phyloP scores from a whole-genome alignment of 306 rosid species.

The Potentilla sterilis region DNA sequence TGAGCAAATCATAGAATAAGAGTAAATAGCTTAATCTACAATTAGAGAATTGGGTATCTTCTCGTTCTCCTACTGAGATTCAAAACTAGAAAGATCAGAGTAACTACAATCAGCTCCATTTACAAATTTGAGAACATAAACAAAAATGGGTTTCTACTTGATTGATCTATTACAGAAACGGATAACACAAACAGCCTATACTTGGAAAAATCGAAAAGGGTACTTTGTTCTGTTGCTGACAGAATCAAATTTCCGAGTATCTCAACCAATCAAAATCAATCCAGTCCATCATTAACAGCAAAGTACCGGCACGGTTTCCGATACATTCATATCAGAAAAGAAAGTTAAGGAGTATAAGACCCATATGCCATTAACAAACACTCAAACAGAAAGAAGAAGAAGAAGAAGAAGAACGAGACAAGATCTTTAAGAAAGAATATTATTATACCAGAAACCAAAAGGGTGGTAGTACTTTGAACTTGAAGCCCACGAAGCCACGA shows the following conservation, averaged over 20 bases:
- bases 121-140: not conserved
- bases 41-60: not conserved
- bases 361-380: not conserved
- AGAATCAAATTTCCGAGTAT: not conserved
- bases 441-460: not conserved
- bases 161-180: not conserved
- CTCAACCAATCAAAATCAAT: not conserved
- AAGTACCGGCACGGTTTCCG: not conserved
- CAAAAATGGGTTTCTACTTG: not conserved
- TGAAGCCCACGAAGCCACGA: not conserved
- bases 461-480: not conserved
- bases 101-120: not conserved
- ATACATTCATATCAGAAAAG: not conserved
- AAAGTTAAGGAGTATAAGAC: not conserved
- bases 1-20: not conserved
- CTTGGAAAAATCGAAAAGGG: not conserved
- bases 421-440: not conserved
- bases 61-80: not conserved
- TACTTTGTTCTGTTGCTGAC: slow-evolving; percentile 4
- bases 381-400: not conserved
- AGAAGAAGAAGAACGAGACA: not conserved
- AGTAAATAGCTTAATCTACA: not conserved
- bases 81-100: not conserved
- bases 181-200: not conserved
- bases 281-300: not conserved